These are phyloP conservation scores for Chlamydomonas sp. DNA, from an alignment of 139 green algal species.

Conservation along the genomic window DNA sequence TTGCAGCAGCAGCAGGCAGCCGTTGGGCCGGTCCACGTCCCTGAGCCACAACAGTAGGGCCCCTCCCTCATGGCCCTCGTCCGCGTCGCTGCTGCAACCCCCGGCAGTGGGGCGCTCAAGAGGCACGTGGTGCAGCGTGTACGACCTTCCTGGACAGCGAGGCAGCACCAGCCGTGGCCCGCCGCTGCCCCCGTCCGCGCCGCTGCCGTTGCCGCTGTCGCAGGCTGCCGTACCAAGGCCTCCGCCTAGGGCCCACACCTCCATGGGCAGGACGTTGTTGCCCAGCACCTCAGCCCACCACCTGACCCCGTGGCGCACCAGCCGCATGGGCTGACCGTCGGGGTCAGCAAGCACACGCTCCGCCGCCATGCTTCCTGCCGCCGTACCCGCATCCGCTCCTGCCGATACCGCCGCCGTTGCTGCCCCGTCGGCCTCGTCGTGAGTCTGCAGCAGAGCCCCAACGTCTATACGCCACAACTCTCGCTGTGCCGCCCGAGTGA, in stretches of 20 bases:
- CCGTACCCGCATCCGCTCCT: neutral
- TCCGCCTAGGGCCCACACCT: conserved; percentile 4
- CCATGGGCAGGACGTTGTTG: conserved; percentile 10
- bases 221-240: neutral
- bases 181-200: neutral
- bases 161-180: too few species aligned
- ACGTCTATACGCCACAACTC: conserved; percentile 22
- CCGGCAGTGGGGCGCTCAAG: too few species aligned
- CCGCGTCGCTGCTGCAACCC: neutral
- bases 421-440: neutral
- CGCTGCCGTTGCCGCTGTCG: neutral
- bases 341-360: neutral
- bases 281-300: conserved; percentile 3
- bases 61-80: neutral
- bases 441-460: neutral
- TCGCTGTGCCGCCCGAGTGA: conserved; percentile 6
- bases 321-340: conserved; percentile 3
- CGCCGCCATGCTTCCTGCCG: neutral
- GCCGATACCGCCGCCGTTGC: neutral
- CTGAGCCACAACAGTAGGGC: conserved; percentile 17
- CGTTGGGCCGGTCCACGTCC: neutral
- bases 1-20: neutral
- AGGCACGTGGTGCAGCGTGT: too few species aligned
- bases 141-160: too few species aligned
- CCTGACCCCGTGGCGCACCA: neutral